Conservation (phyloP, 768 basidiomycete species). For the Hericium rajendrae region DNA sequence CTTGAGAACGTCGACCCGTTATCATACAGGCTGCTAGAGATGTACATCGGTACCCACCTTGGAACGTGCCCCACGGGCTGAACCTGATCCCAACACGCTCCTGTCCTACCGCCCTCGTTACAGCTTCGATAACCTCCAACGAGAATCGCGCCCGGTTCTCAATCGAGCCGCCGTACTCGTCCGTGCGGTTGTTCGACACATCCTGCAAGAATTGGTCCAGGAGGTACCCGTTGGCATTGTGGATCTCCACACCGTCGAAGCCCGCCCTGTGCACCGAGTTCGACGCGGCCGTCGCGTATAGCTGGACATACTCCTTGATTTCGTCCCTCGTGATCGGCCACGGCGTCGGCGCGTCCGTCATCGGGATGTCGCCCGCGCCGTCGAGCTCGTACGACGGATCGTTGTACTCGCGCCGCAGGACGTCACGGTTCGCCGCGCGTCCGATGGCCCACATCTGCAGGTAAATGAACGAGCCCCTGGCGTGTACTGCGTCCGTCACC, state of each 20-base stretch:
- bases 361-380: not conserved
- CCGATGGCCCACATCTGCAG: constrained; percentile 52
- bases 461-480: constrained; percentile 39
- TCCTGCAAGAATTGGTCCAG: not conserved
- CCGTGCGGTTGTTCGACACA: not conserved
- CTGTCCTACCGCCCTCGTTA: not conserved
- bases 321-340: not conserved
- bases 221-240: not conserved
- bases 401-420: not conserved
- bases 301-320: not conserved
- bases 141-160: not conserved
- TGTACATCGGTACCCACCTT: not conserved
- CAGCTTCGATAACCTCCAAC: not conserved
- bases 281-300: not conserved
- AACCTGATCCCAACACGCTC: not conserved
- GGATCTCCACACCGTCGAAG: not conserved
- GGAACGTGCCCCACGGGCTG: not conserved
- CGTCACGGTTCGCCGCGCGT: constrained; percentile 14
- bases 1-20: not conserved
- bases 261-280: not conserved
- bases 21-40: not conserved
- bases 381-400: not conserved
- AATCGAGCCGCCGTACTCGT: constrained; percentile 1
- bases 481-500: constrained; percentile 52
- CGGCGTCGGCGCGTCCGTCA: not conserved